Evolutionary conservation across 257 asterid genomes (phyloP), one percentile per base, ranked within the genome.

Genomic region (Agastache rugosa): DNA sequence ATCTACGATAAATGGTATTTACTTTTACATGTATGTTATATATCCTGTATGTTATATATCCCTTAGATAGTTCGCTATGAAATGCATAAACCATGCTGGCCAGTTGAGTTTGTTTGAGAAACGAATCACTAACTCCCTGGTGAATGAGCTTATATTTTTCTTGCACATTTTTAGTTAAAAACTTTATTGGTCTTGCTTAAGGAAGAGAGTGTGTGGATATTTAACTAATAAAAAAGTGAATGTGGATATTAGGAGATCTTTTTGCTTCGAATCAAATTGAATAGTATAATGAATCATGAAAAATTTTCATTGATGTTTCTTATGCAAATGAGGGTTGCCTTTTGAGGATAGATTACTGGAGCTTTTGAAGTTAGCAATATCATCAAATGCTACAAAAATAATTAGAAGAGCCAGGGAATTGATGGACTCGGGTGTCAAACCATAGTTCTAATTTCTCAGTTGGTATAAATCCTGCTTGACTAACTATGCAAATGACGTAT

Each of bases 21-120:
- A n/a, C n/a, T n/a, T n/a, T n/a, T n/a, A n/a, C n/a, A n/a, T n/a
- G n/a, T n/a, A n/a, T n/a, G n/a, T n/a, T n/a, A n/a, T n/a, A n/a
- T n/a, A n/a, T n/a, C n/a, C n/a, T n/a, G n/a, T n/a, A n/a, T n/a
- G n/a, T n/a, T n/a, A n/a, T n/a, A n/a, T n/a, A n/a, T n/a, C n/a
- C n/a, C n/a, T n/a, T n/a, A 6, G 94, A 95, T 86, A 98, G 99
- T 63, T 95, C 99, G 5, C 85, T 91, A 59, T 84, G 93, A 60
- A 98, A 95, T 81, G 98, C 98, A 12, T 97, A 95, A 83, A 95
- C 98, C 25, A 89, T 92, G 96, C 60, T 92, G 51, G 99, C 72
- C 99, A 95, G 84, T 83, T 90, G 87, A 95, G 97, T 81, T 86
- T 95, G 85, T 85, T 95, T 71, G 97, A 97, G 67, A 92, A 89